Evolutionary conservation across 2,329 filamentous ascomycete genomes (phyloP).

Genomic region (Saccharata proteae): DNA sequence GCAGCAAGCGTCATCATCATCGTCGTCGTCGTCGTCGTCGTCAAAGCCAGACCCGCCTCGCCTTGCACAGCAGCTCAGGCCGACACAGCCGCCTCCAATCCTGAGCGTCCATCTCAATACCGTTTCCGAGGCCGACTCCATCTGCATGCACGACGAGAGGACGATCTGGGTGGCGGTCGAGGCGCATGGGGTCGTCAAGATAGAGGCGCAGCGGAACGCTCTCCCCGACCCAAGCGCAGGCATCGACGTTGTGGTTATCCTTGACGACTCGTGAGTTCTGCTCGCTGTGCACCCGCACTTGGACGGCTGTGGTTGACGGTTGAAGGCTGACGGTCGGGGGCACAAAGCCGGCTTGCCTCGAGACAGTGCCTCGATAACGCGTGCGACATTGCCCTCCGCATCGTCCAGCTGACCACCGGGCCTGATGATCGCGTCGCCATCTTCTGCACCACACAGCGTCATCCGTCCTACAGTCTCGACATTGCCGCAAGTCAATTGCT

Average conservation of each 20-base stretch:
- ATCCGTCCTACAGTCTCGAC: slow-evolving; percentile 3
- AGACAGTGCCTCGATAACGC: slow-evolving; percentile 8
- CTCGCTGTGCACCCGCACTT: too few relatives aligned
- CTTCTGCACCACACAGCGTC: slow-evolving; percentile 11
- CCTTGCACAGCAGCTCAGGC: slow-evolving; percentile 2
- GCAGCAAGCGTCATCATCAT: neutral
- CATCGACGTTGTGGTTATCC: slow-evolving; percentile 23
- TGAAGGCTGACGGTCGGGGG: too few relatives aligned
- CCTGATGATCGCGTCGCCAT: slow-evolving; percentile 10
- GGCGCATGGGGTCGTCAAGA: slow-evolving; percentile 14
- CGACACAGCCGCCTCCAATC: slow-evolving; percentile 6
- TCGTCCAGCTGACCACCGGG: slow-evolving; percentile 4
- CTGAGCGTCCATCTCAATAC: slow-evolving; percentile 8
- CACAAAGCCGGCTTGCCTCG: slow-evolving; percentile 8
- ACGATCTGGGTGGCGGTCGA: slow-evolving; percentile 21
- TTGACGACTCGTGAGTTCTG: slow-evolving; percentile 25
- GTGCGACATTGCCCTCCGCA: slow-evolving; percentile 6
- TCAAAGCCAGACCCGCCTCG: too few relatives aligned
- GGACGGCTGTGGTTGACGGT: too few relatives aligned
- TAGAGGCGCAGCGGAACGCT: slow-evolving; percentile 14
- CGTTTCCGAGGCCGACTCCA: slow-evolving; percentile 4
- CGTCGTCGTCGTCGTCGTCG: too few relatives aligned
- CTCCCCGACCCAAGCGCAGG: slow-evolving; percentile 10
- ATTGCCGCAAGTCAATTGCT: slow-evolving; percentile 9
- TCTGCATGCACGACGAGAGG: slow-evolving; percentile 9